These are phyloP conservation scores for Musa troglodytarum DNA, from an alignment of 176 grass and related monocot genomes.

Conservation along the genomic window DNA sequence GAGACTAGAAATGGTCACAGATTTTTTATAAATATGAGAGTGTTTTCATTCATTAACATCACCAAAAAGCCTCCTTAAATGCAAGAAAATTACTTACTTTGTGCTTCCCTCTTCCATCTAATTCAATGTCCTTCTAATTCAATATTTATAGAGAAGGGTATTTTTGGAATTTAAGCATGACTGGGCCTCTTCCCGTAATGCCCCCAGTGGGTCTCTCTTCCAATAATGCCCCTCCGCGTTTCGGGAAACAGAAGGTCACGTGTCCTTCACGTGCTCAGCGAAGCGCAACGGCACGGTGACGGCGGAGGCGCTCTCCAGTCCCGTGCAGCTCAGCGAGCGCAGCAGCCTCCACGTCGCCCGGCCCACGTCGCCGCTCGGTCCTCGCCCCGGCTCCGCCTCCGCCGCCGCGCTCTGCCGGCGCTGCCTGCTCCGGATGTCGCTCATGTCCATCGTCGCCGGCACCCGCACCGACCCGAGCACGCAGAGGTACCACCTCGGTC, in stretches of 20 bases:
- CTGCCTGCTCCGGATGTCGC: constrained; percentile 9
- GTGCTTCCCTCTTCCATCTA: neutral
- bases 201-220: neutral
- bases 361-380: neutral
- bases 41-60: too few relatives aligned
- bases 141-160: neutral
- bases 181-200: too few relatives aligned
- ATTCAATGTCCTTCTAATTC: neutral
- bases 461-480: constrained; percentile 10
- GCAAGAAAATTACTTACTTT: neutral
- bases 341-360: constrained; percentile 5
- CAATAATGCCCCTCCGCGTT: neutral
- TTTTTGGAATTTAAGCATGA: neutral
- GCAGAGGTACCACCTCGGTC: constrained; percentile 17
- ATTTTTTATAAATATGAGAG: too few relatives aligned
- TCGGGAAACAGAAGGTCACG: neutral
- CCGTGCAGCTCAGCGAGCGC: constrained; percentile 17
- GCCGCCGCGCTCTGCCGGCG: neutral
- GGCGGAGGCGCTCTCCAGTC: constrained; percentile 4
- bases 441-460: constrained; percentile 12
- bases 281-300: neutral
- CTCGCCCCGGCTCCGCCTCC: neutral
- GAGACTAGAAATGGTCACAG: too few relatives aligned
- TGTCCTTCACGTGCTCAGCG: neutral
- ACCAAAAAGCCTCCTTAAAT: too few relatives aligned